Evolutionary conservation across 768 basidiomycete genomes (phyloP).

Genomic region (Agrocybe praecox): DNA sequence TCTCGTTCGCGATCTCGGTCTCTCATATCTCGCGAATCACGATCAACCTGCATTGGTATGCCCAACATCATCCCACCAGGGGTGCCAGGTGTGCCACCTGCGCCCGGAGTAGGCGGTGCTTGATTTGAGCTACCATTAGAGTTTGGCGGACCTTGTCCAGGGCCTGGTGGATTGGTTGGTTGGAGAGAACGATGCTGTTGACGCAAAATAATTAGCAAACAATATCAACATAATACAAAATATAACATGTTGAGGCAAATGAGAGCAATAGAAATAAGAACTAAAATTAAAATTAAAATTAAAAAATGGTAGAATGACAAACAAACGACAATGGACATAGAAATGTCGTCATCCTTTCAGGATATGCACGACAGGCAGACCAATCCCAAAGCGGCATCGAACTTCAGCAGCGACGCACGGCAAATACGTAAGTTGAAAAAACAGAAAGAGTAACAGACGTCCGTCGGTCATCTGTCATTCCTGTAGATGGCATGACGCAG

Average conservation of each 20-base stretch:
- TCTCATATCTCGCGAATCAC: not conserved
- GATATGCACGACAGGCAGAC: too few relatives aligned
- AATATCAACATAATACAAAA: not conserved
- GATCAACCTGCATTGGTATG: slow-evolving; percentile 10
- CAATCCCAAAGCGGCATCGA: too few relatives aligned
- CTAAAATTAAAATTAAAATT: too few relatives aligned
- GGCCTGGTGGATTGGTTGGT: slow-evolving; percentile 12
- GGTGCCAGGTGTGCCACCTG: not conserved
- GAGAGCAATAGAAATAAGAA: too few relatives aligned
- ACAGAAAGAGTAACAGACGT: not conserved
- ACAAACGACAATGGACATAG: not conserved
- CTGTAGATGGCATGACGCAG: not conserved
- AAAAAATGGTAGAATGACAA: not conserved
- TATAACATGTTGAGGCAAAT: too few relatives aligned
- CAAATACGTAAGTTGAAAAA: not conserved
- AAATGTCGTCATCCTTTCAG: too few relatives aligned
- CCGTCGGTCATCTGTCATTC: not conserved
- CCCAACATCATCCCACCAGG: not conserved
- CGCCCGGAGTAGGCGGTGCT: not conserved
- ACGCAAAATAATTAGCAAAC: not conserved
- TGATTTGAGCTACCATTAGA: not conserved
- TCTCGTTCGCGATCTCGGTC: slow-evolving; percentile 1
- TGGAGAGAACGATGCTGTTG: slow-evolving; percentile 13
- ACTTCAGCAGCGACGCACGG: not conserved
- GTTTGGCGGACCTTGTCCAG: not conserved